Base-by-base conservation (phyloP, 352 stramenopile species). In the Globisporangium echinulatum region DNA sequence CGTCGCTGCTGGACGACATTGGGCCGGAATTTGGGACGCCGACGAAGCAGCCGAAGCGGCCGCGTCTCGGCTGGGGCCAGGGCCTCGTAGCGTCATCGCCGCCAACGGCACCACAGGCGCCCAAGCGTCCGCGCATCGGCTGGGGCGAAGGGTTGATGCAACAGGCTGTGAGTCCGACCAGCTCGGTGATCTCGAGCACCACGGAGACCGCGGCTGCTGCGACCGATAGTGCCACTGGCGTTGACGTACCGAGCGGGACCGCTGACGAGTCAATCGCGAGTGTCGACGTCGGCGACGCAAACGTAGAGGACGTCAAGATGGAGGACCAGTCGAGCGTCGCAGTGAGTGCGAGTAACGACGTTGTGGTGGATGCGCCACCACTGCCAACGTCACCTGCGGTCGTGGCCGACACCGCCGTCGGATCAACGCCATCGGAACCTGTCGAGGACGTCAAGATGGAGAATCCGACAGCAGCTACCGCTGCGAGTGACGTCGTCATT, bases 71-170 rank as follows among this genome's bases (percentile, higher is more conserved):
- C 15, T 95, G 85, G 85, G 85, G 85, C 3, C 85, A 95, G 72
- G 85, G 85, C 10, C 67, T 95, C n/a, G 74, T 90, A 4, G 77
- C 78, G 1, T 66, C 74, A 3, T 92, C 77, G 33, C 75, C 78
- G 37, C 69, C 84, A 46, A 62, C 77, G 40, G 68, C 82, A 46
- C 64, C 66, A 50, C 46, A 57, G 49, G 17, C 9, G 38, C 15
- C 52, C 4, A 94, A 94, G 59, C 83, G 85, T 14, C 83, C 83
- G 52, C 77, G 85, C 14, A 86, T 94, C 67, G 83, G 81, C 9
- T 94, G 85, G 85, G 85, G 85, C 17, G 72, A 92, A 65, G 84
- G 84, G 36, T 62, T 94, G n/a, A 68, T 90, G 42, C 69, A 79
- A 39, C 61, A 83, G 44, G 37, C 10, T 14, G 19, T 19, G 13